Percentiles rank a stretch among this genome's conserved stretches.
Conservation (phyloP, 1,139 yeast genomes). For the Blastobotrys illinoisensis region DNA sequence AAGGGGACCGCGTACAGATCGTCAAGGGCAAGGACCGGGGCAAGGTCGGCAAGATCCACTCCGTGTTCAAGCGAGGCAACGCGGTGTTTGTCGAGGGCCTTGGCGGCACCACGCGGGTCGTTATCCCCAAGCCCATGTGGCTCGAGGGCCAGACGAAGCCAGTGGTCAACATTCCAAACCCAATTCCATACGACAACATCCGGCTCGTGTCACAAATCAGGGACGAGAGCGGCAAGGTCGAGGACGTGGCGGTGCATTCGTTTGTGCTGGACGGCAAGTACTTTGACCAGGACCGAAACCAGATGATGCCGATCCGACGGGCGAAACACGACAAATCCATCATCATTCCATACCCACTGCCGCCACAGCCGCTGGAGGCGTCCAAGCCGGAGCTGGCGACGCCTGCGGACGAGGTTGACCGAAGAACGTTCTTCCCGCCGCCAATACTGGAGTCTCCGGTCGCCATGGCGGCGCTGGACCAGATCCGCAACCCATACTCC, state of each 20-base stretch:
- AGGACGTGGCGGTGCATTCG: constrained; percentile 75
- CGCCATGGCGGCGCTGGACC: constrained; percentile 59
- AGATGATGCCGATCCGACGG: constrained; percentile 70
- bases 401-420: constrained; percentile 52
- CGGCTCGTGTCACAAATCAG: constrained; percentile 74
- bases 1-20: constrained; percentile 63
- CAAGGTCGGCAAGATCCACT: constrained; percentile 54
- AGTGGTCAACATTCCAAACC: constrained; percentile 49
- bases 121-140: constrained; percentile 70
- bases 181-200: constrained; percentile 59
- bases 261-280: constrained; percentile 57
- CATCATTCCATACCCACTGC: constrained; percentile 89
- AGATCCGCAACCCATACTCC: constrained; percentile 70
- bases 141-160: constrained; percentile 67
- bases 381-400: constrained; percentile 51
- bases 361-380: constrained; percentile 52
- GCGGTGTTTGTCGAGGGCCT: constrained; percentile 50
- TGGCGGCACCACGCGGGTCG: constrained; percentile 48
- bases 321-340: constrained; percentile 62
- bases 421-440: constrained; percentile 70
- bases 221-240: constrained; percentile 48
- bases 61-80: constrained; percentile 45
- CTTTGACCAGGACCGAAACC: constrained; percentile 69
- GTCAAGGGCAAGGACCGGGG: constrained; percentile 68
- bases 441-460: constrained; percentile 62